Percentiles rank a stretch among this genome's conserved stretches.
Evolutionary conservation across 495 filamentous ascomycete genomes (phyloP).

Genomic region (Chaetomium tenue): DNA sequence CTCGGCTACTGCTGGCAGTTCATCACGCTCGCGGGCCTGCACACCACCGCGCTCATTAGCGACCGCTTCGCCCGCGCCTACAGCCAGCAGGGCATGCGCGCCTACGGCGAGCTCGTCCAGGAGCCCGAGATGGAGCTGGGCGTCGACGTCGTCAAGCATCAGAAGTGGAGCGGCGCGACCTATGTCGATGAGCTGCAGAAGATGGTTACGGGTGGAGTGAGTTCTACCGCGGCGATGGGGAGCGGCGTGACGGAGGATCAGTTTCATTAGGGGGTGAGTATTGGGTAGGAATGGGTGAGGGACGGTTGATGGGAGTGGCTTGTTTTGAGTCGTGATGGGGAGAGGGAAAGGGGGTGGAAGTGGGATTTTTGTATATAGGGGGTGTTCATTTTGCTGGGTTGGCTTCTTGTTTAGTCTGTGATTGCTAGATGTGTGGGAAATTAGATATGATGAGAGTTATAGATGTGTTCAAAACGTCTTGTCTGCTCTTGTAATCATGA

Average conservation of each 20-base stretch:
- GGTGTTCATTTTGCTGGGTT: background rate
- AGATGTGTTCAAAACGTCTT: background rate
- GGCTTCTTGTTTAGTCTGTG: background rate
- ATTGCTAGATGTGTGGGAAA: background rate
- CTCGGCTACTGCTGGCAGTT: conserved; percentile 99
- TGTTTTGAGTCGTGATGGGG: background rate
- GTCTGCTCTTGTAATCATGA: background rate
- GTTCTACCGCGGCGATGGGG: conserved; percentile 90
- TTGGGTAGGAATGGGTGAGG: too few relatives aligned
- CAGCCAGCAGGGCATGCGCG: conserved; percentile 80
- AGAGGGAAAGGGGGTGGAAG: background rate
- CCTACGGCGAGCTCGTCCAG: conserved; percentile 94
- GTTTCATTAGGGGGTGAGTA: conserved; percentile 54
- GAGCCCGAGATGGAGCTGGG: conserved; percentile 91
- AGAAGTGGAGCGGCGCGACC: conserved; percentile 96
- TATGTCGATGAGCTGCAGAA: conserved; percentile 92
- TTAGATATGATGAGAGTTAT: background rate
- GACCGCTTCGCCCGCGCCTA: conserved; percentile 86
- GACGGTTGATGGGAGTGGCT: background rate
- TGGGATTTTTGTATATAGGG: background rate
- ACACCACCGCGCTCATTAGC: conserved; percentile 88
- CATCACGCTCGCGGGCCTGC: conserved; percentile 97
- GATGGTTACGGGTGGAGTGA: conserved; percentile 95
- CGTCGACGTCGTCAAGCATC: conserved; percentile 94
- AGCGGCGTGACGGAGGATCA: conserved; percentile 98